Base-by-base conservation (phyloP, 305 asterid species). In the Solanum hybrid region DNA sequence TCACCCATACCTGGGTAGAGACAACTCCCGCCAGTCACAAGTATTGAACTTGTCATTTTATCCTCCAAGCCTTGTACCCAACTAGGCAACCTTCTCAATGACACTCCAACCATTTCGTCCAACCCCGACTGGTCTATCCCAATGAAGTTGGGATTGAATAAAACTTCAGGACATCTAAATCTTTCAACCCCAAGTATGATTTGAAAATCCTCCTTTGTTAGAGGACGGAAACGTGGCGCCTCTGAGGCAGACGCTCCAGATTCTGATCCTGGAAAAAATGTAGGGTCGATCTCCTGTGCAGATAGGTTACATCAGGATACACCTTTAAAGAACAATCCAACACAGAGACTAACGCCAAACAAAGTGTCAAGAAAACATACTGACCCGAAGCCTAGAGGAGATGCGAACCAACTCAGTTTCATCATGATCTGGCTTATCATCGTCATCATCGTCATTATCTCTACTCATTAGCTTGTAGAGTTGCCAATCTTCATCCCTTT, bases 401-500 rank as follows among this genome's bases (percentile, higher is more conserved):
- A 97, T 88, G 65, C 98, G 98, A 87, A 96, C 92, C 90, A 97
- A 93, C 94, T 97, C 99, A 13, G 95, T 90, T 94, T 97, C 99
- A 20, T 97, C 98, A 77, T 91, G 93, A 91, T 94, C 98, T 41
- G 94, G 97, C 90, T 93, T 92, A 88, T 96, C 99, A 75, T 96
- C 98, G 2, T 96, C 99, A 1, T 96, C 99, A 9, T 97, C 99
- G 10, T 97, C 99, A 83, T 96, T 96, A 92, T 95, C 99, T 92
- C 92, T 92, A 90, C 99, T 95, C 99, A 96, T 97, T 83, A 95
- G 95, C 95, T 97, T 97, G 96, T 97, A 97, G 61, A 97, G 99
- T 91, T 96, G 98, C 99, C 99, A 97, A 91, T 97, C 99, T 91
- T 97, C 99, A 89, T 97, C 99, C 92, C 86, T 96, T 38, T 94